Base-by-base conservation (phyloP, 441 rosid species). In the Populus hybrid region DNA sequence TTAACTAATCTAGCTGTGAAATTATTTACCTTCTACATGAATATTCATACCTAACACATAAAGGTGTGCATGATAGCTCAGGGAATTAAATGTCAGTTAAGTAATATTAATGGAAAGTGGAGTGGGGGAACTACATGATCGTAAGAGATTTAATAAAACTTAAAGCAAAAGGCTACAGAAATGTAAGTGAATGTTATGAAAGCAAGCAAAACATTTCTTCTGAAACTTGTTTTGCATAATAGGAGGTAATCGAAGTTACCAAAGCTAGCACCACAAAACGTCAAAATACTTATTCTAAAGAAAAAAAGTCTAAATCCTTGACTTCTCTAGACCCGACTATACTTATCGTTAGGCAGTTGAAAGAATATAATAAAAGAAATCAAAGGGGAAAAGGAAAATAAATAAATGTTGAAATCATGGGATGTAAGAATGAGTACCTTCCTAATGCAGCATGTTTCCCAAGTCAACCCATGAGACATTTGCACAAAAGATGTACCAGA, bases 391-490 rank as follows among this genome's bases (percentile, higher is more conserved):
- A 57, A 26, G 10, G 59, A 14, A 20, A 61, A 69, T 69, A 34
- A 12, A 2, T 42, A 5, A 42, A 57, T 70, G 54, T 12, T 59
- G 36, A 35, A 77, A 59, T 70, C 30, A 77, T 70, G 26, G 70
- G 70, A 68, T 42, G 32, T 65, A 35, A 63, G 40, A 23, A 38
- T 21, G 23, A 38, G 35, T 18, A 21, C 21, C 21, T 78, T 59
- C 63, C 16, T 38, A 59, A 50, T 87, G 87, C 88, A 91, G 94
- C 81, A 90, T 89, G 94, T 90, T 90, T 81, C 94, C 94, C 50
- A 90, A 89, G 84, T 88, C 94, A 28, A 90, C 94, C 72, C 92
- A 90, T 42, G 94, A 90, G 86, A 89, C 94, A 76, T 90, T 90
- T 83, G 88, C 94, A 74, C 92, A 90, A 40, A 90, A 89, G 87